A percentile compares a stretch with the other conserved stretches of the same genome.
Evolutionary conservation across 768 basidiomycete genomes (phyloP).

Genomic region (Pulveroboletus sp.): DNA sequence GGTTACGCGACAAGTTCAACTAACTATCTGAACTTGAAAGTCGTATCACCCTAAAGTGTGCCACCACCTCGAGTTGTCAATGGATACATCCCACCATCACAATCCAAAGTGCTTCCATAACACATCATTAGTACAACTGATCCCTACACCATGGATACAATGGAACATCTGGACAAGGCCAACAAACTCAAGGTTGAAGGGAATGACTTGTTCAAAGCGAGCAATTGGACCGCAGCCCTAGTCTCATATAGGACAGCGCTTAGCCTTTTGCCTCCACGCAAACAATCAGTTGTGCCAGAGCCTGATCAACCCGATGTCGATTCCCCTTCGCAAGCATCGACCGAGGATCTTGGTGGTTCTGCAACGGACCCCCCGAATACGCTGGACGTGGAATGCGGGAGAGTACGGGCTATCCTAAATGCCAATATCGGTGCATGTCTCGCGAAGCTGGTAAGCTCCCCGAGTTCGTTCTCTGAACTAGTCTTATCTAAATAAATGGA

Average conservation of each 20-base stretch:
- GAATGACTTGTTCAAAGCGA: conserved; percentile 66
- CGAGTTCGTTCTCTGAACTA: neutral
- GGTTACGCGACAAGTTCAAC: no score
- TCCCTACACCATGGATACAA: conserved; percentile 7
- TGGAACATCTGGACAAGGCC: conserved; percentile 51
- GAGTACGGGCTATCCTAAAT: conserved; percentile 68
- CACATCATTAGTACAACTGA: neutral
- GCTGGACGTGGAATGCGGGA: conserved; percentile 47
- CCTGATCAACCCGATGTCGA: conserved; percentile 18
- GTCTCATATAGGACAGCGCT: conserved; percentile 68
- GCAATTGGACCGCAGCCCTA: conserved; percentile 69
- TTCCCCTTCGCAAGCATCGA: conserved; percentile 14
- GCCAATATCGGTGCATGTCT: conserved; percentile 90
- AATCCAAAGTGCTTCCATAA: neutral
- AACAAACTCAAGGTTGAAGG: conserved; percentile 71
- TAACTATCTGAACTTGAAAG: no score
- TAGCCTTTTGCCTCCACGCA: conserved; percentile 57
- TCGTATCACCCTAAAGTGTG: no score
- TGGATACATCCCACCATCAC: neutral
- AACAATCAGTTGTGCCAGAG: conserved; percentile 17
- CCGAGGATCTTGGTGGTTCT: conserved; percentile 1
- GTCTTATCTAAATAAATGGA: conserved; percentile 1
- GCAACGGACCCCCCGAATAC: conserved; percentile 25
- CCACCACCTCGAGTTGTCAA: no score
- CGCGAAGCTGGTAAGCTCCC: conserved; percentile 63